Evolutionary conservation across 495 filamentous ascomycete species (phyloP), one percentile per base, ranked within the genome.

Genomic region (Sphaerosporella brunnea): DNA sequence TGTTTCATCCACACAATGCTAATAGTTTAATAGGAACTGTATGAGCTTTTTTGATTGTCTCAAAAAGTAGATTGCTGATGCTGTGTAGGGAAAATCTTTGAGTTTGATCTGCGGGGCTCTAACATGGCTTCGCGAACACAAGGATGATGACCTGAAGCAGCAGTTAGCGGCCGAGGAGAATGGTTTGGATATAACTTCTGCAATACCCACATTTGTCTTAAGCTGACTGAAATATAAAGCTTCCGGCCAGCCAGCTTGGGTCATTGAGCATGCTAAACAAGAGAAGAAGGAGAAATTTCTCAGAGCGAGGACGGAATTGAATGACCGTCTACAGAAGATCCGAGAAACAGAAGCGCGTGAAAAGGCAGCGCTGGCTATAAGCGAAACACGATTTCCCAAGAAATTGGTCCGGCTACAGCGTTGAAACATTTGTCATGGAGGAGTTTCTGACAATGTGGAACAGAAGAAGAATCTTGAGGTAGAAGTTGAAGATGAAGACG

Each of bases 41-140:
- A n/a, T n/a, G n/a, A n/a, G n/a, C n/a, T n/a, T n/a, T n/a, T n/a
- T n/a, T n/a, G n/a, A n/a, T n/a, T n/a, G n/a, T n/a, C n/a, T n/a
- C n/a, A n/a, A n/a, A n/a, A n/a, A n/a, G n/a, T n/a, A n/a, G n/a
- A n/a, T n/a, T n/a, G 28, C 28, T 32, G 35, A 18, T 18, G 35
- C 16, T 15, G 16, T 9, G 8, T 48, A 88, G 78, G 87, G 90
- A n/a, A 97, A 97, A 75, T 95, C 92, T 2, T 63, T 97, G 15
- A 96, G 90, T 58, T 67, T 97, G 18, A 93, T 97, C 52, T 97
- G 90, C 65, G 79, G 78, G 43, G 76, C 90, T 26, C 65, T 97
- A 52, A 95, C 90, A 1, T 97, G 90, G 92, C 69, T 96, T 7
- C 80, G 90, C 37, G 76, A 85, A 53, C 74, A 85, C 63, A 88